Base-by-base conservation (phyloP, 345 rosid genomes). In the Erodium maritimum region DNA sequence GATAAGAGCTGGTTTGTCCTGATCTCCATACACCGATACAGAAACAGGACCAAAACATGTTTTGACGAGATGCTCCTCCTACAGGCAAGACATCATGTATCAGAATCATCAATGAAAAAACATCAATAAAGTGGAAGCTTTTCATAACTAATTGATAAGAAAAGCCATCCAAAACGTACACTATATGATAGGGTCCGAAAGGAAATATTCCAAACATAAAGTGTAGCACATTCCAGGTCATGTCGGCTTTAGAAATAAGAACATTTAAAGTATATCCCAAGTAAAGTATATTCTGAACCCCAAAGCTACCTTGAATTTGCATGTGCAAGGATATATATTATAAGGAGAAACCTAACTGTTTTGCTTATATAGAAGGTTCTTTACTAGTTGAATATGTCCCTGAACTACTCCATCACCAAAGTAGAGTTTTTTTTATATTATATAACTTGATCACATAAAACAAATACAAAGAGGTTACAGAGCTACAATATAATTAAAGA, bases 1-100 rank as follows among this genome's bases (percentile, higher is more conserved):
- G 52, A 91, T 63, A 52, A 91, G 91, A 61, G 96, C 98, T 19
- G 93, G 96, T 82, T 88, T 91, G 75, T 91, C 98, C 54, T 75
- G 88, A 72, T 91, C 96, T 63, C 98, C 98, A 65, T 73, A 81
- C 62, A 91, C 95, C 20, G 95, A 68, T 76, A 91, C 98, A 34
- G 84, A 88, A 42, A 91, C 74, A 0, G 69, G 62, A 34, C 98
- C 98, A 66, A 56, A 59, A 58, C 65, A 73, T 71, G 96, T 88
- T 74, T 69, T 81, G 42, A 91, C 67, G 33, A 81, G 65, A 67
- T 82, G 80, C 66, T 88, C 98, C 66, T 88, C 98, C 96, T 88
- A 79, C 75, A 65, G 22, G 67, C 52, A 68, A 12, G 61, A 19
- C 52, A 55, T 20, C 57, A 58, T 51, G 37, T 51, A 62, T 46